Percentiles rank a stretch among this genome's conserved stretches.
Evolutionary conservation across 495 filamentous ascomycete genomes (phyloP).

Genomic region (Darksidea phi): DNA sequence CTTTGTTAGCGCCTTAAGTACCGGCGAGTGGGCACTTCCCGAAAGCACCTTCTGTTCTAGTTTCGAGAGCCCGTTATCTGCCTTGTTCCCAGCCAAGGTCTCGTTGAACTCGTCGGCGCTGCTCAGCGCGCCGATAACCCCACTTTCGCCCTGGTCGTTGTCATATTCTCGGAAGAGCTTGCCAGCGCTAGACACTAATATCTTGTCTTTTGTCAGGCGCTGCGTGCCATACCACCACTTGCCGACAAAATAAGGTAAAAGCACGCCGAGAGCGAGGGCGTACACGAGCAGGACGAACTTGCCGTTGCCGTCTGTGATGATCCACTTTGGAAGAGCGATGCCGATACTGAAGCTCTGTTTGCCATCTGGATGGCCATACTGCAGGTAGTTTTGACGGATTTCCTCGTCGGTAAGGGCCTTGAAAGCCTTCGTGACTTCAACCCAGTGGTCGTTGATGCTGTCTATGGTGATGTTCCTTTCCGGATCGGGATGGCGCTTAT

Average conservation of each 20-base stretch:
- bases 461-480: constrained; percentile 88
- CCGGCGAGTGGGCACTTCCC: constrained; percentile 51
- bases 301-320: constrained; percentile 87
- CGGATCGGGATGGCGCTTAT: constrained; percentile 80
- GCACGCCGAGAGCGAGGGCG: constrained; percentile 76
- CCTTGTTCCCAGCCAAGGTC: constrained; percentile 67
- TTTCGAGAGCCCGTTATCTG: constrained; percentile 72
- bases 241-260: constrained; percentile 90
- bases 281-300: constrained; percentile 95
- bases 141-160: constrained; percentile 75
- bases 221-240: constrained; percentile 99
- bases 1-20: constrained; percentile 58
- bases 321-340: constrained; percentile 90
- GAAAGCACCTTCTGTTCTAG: constrained; percentile 75
- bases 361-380: constrained; percentile 94
- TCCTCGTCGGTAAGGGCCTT: constrained; percentile 97
- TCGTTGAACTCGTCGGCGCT: constrained; percentile 77
- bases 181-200: constrained; percentile 87
- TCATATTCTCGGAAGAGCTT: constrained; percentile 90
- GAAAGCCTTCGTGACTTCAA: constrained; percentile 94
- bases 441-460: constrained; percentile 78
- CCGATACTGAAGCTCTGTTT: constrained; percentile 98
- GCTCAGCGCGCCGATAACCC: constrained; percentile 75
- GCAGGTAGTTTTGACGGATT: constrained; percentile 90
- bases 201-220: constrained; percentile 82